These are phyloP conservation scores for Avicennia marina DNA, from an alignment of 257 asterid species.

Conservation along the genomic window DNA sequence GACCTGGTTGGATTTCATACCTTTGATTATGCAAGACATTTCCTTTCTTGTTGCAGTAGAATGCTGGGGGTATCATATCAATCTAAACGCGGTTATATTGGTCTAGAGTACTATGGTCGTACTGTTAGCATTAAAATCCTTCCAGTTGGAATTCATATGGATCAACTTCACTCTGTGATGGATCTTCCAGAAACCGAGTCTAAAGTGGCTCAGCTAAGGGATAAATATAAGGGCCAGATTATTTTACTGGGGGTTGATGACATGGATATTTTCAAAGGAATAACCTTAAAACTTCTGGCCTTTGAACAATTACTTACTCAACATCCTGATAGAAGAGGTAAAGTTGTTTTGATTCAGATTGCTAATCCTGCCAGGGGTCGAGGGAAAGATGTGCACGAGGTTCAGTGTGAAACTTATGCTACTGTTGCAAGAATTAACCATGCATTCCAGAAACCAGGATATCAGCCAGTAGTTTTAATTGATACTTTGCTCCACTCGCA, in stretches of 20 bases:
- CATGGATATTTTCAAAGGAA: background rate
- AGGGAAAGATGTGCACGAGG: conserved; percentile 78
- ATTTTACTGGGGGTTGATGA: background rate
- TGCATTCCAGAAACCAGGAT: conserved; percentile 50
- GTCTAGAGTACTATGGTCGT: no score
- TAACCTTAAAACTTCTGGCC: background rate
- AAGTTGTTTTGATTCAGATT: conserved; percentile 50
- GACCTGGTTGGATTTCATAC: conserved; percentile 89
- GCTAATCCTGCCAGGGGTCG: conserved; percentile 91
- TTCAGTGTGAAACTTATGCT: conserved; percentile 60
- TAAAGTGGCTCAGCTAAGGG: background rate
- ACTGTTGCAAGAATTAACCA: conserved; percentile 57
- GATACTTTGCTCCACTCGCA: conserved; percentile 60
- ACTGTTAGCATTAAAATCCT: no score
- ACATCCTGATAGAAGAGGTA: conserved; percentile 30
- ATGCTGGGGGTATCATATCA: conserved; percentile 85
- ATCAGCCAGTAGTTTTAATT: conserved; percentile 64
- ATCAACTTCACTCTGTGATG: conserved; percentile 34
- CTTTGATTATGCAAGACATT: conserved; percentile 91
- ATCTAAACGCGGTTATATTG: conserved; percentile 85
- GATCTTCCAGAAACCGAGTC: background rate
- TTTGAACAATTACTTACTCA: background rate
- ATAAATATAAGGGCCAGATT: background rate
- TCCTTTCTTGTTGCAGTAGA: conserved; percentile 86
- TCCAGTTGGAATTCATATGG: conserved; percentile 88